These are phyloP conservation scores for Erythrophleum ivorense DNA, from an alignment of 331 rosid species.

Conservation along the genomic window DNA sequence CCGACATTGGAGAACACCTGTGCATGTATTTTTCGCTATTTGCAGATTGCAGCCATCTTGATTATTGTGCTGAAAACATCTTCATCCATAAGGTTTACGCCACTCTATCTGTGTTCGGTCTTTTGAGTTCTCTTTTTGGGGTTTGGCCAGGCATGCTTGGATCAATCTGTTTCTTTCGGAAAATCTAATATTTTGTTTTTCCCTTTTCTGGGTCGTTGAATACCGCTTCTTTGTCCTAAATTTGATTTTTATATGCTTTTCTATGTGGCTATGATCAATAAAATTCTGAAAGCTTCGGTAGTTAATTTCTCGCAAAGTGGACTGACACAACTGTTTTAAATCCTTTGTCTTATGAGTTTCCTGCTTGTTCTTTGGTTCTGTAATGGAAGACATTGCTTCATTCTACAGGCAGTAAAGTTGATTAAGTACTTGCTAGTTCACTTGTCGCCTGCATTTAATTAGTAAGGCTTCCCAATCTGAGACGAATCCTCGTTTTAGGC, in stretches of 20 bases:
- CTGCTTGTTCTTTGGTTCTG: slow-evolving; percentile 6
- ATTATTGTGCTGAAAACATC: not conserved
- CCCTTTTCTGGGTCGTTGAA: not conserved
- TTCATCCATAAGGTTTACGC: slow-evolving; percentile 25
- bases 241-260: not conserved
- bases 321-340: not conserved
- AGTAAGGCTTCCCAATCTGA: slow-evolving; percentile 36
- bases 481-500: slow-evolving; percentile 49
- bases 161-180: slow-evolving; percentile 26
- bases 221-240: not conserved
- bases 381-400: not conserved
- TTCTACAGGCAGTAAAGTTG: not conserved
- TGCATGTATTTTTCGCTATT: not conserved
- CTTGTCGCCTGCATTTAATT: not conserved
- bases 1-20: not conserved
- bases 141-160: slow-evolving; percentile 28
- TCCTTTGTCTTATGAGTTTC: not conserved
- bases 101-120: not conserved
- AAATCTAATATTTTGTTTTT: slow-evolving; percentile 4
- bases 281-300: not conserved
- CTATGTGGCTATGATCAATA: not conserved
- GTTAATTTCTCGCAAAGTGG: not conserved
- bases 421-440: not conserved
- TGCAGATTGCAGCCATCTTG: slow-evolving; percentile 25
- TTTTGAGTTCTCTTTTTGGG: slow-evolving; percentile 24